phyloP scores from a whole-genome alignment of 2,329 filamentous ascomycete genomes.

The Tolypocladium album region DNA sequence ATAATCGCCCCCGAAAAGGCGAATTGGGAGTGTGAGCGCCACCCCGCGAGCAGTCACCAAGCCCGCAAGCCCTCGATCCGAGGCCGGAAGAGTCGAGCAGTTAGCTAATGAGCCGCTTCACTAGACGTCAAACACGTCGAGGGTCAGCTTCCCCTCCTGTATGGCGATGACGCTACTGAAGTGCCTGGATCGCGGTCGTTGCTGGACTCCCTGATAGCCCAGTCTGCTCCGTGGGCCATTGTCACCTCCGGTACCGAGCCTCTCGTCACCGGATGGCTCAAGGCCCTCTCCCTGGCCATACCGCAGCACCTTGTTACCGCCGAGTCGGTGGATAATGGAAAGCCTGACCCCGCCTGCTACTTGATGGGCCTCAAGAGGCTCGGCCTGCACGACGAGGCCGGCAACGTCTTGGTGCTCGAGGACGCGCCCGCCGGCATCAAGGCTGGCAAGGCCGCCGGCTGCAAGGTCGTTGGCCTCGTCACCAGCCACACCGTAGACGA shows the following conservation, averaged over 20 bases:
- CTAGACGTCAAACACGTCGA: constrained; percentile 73
- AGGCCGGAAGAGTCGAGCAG: not conserved
- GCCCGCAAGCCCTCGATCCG: not conserved
- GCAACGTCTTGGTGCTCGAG: constrained; percentile 65
- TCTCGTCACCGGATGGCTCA: constrained; percentile 63
- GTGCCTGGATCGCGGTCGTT: constrained; percentile 73
- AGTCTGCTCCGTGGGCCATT: constrained; percentile 69
- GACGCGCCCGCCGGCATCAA: constrained; percentile 79
- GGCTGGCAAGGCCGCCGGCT: constrained; percentile 78
- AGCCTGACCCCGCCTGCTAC: constrained; percentile 70
- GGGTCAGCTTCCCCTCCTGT: constrained; percentile 62
- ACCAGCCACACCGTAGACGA: constrained; percentile 72
- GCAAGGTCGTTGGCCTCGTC: constrained; percentile 71
- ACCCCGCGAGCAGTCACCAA: not conserved
- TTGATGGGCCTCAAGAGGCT: constrained; percentile 54
- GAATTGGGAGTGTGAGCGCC: constrained; percentile 77
- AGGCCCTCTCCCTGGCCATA: constrained; percentile 51
- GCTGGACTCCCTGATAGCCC: constrained; percentile 53
- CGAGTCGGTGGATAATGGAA: constrained; percentile 64
- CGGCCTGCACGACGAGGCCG: constrained; percentile 34
- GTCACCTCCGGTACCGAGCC: constrained; percentile 63
- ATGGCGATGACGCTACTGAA: constrained; percentile 69
- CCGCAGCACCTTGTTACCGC: constrained; percentile 62
- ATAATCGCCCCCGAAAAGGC: constrained; percentile 75
- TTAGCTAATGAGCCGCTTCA: not conserved